Evolutionary conservation across 257 asterid genomes (phyloP).

Genomic region (Fraxinus quadrangulata): DNA sequence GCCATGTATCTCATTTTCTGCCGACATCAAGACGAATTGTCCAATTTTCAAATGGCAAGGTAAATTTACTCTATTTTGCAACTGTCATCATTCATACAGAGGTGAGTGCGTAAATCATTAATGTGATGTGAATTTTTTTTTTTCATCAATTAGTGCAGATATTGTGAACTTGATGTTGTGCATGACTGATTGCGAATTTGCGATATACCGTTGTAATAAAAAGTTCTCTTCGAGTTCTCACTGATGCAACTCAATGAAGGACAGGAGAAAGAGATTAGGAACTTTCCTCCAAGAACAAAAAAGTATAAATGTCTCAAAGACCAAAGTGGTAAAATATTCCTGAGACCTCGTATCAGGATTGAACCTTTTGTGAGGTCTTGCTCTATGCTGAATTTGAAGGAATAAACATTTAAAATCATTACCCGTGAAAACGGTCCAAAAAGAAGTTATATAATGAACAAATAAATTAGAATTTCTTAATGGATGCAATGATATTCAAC

Average conservation of each 20-base stretch:
- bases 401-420: neutral
- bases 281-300: neutral
- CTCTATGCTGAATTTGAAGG: neutral
- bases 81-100: neutral
- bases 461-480: neutral
- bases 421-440: neutral
- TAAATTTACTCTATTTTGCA: slow-evolving; percentile 25
- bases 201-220: neutral
- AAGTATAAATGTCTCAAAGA: neutral
- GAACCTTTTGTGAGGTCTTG: neutral
- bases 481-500: neutral
- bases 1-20: slow-evolving; percentile 73
- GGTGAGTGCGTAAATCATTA: slow-evolving; percentile 11
- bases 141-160: neutral
- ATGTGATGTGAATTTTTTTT: neutral
- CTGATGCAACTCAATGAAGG: neutral
- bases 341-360: neutral
- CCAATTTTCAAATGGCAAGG: slow-evolving; percentile 94
- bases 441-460: neutral
- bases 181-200: neutral
- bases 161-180: neutral
- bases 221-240: neutral
- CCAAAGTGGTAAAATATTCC: slow-evolving; percentile 3
- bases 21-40: slow-evolving; percentile 95
- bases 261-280: neutral